Base-by-base conservation (phyloP, 2,329 filamentous ascomycete genomes). In the Aspergillus sp. region DNA sequence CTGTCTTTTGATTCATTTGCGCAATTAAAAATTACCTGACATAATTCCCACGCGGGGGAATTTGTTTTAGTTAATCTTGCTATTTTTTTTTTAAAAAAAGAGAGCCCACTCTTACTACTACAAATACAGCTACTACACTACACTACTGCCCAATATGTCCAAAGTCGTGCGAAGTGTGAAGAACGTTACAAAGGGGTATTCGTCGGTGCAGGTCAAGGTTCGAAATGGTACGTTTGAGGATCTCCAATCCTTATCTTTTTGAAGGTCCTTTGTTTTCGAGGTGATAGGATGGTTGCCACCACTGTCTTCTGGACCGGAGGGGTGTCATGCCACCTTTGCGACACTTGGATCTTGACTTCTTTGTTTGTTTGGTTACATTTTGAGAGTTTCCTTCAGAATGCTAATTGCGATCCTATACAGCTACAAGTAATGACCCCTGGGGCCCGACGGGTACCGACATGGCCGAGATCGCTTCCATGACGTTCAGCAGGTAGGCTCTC, bases 111-210 rank as follows among this genome's bases (percentile, higher is more conserved):
- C 19, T 19, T 19, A 19, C 19, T 19, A 19, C 19, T 19, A 19
- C 19, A 19, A 19, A 19, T 19, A 19, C 19, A 19, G 4, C 19
- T 19, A 19, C 19, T 19, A 19, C 19, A 19, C 19, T 19, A 19
- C 19, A 40, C 33, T 9, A 31, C 50, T 48, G 33, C 41, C 36
- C 50, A 61, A 47, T 43, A 98, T 98, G 93, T 96, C 91, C 47
- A 94, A 94, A 74, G 90, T 97, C 67, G 89, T 97, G 66, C 82
- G 93, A 71, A 95, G 88, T 67, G 90, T 97, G 62, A 97, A 96
- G 76, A 98, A 97, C 77, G 91, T 98, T 71, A 97, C 93, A 69
- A 98, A 97, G 76, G 93, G 93, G 59, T 98, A 98, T 68, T 96
- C 91, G 31, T 84, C 80, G 54, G 89, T 94, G 60, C 91, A 98